Evolutionary conservation across 2,329 filamentous ascomycete genomes (phyloP).

Genomic region (Penicillium concentricum): DNA sequence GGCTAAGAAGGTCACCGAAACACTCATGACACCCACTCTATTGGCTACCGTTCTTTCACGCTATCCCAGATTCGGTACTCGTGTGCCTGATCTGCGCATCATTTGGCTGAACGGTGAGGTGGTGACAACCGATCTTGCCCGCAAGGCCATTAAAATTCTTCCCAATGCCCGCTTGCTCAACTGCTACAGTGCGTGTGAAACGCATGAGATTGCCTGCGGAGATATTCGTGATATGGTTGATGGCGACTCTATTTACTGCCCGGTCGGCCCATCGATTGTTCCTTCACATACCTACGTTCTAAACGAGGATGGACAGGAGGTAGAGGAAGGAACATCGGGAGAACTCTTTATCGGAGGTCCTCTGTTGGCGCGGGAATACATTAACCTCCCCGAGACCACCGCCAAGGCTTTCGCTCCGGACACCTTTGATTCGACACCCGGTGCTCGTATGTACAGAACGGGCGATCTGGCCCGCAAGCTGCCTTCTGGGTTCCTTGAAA

Average conservation of each 20-base stretch:
- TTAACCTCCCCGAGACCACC: conserved; percentile 76
- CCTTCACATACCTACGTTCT: conserved; percentile 70
- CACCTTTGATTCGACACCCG: conserved; percentile 59
- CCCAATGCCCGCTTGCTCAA: conserved; percentile 71
- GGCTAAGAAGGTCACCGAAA: conserved; percentile 69
- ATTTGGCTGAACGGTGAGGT: conserved; percentile 83
- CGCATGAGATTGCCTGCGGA: conserved; percentile 75
- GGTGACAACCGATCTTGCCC: conserved; percentile 73
- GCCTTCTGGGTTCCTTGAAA: conserved; percentile 67
- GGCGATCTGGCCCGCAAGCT: conserved; percentile 69
- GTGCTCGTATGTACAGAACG: conserved; percentile 71
- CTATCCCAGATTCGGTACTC: conserved; percentile 63
- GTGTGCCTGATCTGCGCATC: conserved; percentile 65
- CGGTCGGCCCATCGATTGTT: conserved; percentile 70
- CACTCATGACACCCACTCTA: conserved; percentile 79
- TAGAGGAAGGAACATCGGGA: conserved; percentile 62
- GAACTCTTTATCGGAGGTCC: conserved; percentile 76
- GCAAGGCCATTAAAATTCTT: conserved; percentile 65
- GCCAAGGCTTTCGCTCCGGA: conserved; percentile 69
- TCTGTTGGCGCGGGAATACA: conserved; percentile 71
- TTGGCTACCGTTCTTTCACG: conserved; percentile 71
- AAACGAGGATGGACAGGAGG: conserved; percentile 64
- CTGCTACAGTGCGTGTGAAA: conserved; percentile 80
- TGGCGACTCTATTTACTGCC: conserved; percentile 65
- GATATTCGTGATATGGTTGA: conserved; percentile 69